Evolutionary conservation across 2,329 filamentous ascomycete genomes (phyloP), one percentile per base, ranked within the genome.

Genomic region (Epichloe aotearoae): DNA sequence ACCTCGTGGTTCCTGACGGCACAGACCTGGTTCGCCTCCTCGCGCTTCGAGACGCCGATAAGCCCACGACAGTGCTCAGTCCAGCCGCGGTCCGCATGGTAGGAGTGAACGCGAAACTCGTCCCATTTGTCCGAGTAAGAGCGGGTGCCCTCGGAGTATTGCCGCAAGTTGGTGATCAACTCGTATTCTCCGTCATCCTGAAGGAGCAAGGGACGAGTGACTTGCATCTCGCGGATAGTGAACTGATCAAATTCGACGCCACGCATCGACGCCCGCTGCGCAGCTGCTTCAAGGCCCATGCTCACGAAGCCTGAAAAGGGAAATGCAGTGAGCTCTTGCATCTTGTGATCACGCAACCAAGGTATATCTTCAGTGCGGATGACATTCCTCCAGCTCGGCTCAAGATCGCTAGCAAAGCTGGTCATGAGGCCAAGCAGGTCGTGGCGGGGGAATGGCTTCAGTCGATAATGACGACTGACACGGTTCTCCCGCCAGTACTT

Each of bases 21-120:
- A 39, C 47, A 41, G 26, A 49, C 38, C 47, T 37, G 47, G 39
- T 43, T 43, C 7, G 39, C 39, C 33, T 42, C 30, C 6, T 42
- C 38, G 30, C 17, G 47, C 39, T 34, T 49, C 26, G 47, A 49
- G n/a, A 73, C 67, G 5, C 68, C 62, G 10, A 80, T 66, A 3
- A 76, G 64, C n/a, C 76, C 76, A 47, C 71, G 68, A 59, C 77
- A 81, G 57, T 83, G 74, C 57, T 82, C 75, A 0, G 72, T 72
- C 79, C 79, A 82, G 11, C 74, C 73, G 40, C 73, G 68, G 12
- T 62, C 68, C 14, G 69, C 66, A 0, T 70, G 70, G 70, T 71
- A 79, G 0, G 77, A 79, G 44, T 70, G 75, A 26, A 82, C 74
- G 2, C 69, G 63, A 62, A 82, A 82, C 57, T 78, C 75, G 46